A percentile compares a stretch with the other conserved stretches of the same genome.
Conservation (phyloP, 2,329 filamentous ascomycete species). For the Waltergamsia citrina region DNA sequence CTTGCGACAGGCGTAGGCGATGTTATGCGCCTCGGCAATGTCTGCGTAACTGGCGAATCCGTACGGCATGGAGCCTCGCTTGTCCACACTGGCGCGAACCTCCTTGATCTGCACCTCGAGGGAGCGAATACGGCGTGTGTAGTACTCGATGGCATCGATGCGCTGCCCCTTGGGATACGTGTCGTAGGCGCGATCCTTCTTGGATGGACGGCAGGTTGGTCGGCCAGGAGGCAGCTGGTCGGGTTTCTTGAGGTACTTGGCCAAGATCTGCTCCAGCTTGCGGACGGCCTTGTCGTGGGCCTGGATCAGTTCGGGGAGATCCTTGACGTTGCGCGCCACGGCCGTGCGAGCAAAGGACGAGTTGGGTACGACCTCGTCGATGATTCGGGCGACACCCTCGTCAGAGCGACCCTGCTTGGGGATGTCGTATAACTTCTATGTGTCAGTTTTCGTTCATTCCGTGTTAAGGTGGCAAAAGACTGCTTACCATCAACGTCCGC, state of each 20-base stretch:
- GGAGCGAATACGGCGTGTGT: slow-evolving; percentile 73
- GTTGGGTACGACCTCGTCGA: slow-evolving; percentile 70
- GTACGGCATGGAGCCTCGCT: slow-evolving; percentile 78
- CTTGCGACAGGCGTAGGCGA: slow-evolving; percentile 71
- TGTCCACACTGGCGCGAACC: slow-evolving; percentile 73
- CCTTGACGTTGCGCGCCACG: slow-evolving; percentile 85
- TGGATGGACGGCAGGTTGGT: slow-evolving; percentile 71
- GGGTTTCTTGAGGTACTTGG: slow-evolving; percentile 86
- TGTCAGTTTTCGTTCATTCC: background rate
- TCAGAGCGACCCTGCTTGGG: slow-evolving; percentile 68
- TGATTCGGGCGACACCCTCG: slow-evolving; percentile 77
- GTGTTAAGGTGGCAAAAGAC: background rate
- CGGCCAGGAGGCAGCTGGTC: slow-evolving; percentile 66
- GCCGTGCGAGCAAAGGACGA: slow-evolving; percentile 71
- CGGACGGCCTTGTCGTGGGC: slow-evolving; percentile 76
- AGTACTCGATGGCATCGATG: slow-evolving; percentile 89
- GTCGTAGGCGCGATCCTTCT: slow-evolving; percentile 61
- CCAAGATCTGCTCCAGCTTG: slow-evolving; percentile 71
- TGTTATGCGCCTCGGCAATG: slow-evolving; percentile 78
- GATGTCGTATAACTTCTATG: slow-evolving; percentile 57
- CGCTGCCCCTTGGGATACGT: slow-evolving; percentile 61
- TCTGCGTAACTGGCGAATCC: slow-evolving; percentile 91
- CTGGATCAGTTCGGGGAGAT: slow-evolving; percentile 75
- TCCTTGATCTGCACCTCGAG: slow-evolving; percentile 80
- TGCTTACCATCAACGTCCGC: slow-evolving; percentile 51